Evolutionary conservation across 2,329 filamentous ascomycete genomes (phyloP), one percentile per base, ranked within the genome.

Genomic region (Neophaeococcomyces aloes): DNA sequence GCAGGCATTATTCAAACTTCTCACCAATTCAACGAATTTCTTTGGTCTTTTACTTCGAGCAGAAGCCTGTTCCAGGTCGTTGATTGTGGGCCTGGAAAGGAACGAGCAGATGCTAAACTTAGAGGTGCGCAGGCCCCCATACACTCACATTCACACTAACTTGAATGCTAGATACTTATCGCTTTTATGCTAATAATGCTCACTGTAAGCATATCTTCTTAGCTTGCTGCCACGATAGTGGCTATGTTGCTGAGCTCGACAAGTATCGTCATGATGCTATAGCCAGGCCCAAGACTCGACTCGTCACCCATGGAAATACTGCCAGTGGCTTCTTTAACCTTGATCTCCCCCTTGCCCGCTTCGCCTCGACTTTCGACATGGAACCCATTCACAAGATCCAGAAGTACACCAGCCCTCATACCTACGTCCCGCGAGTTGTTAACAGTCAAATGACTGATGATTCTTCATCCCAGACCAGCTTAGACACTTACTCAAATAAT

Each of bases 121-220:
- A 67, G 74, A 55, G 74, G 67, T 69, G 57, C 32, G 47, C 29
- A 34, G 11, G 15, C 11, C 4, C 34, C 21, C 15, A 11, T 19
- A 15, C 25, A 29, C 7, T 13, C 7, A 4, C 40, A 37, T 3
- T 15, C 14, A 13, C 17, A 29, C 34, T 48, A 37, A 48, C 32
- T 4, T 18, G 21, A 7, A 4, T 21, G 40, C 13, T 29, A 53
- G 51, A 63, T 52, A 64, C 51, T 48, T 61, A 45, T 55, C 62
- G 65, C 4, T 62, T 78, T 1, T 78, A 76, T 48, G 69, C 67
- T 27, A 71, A 78, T 35, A 76, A 75, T 51, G 61, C 67, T 3
- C 74, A 79, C 53, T 82, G 78, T 62, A 76, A 74, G 51, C 77
- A 79, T 55, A 76, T 82, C 29, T 75, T 74, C 54, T 75, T 79